Evolutionary conservation across 2,329 filamentous ascomycete genomes (phyloP).

Genomic region (Phaeoacremonium minimum): DNA sequence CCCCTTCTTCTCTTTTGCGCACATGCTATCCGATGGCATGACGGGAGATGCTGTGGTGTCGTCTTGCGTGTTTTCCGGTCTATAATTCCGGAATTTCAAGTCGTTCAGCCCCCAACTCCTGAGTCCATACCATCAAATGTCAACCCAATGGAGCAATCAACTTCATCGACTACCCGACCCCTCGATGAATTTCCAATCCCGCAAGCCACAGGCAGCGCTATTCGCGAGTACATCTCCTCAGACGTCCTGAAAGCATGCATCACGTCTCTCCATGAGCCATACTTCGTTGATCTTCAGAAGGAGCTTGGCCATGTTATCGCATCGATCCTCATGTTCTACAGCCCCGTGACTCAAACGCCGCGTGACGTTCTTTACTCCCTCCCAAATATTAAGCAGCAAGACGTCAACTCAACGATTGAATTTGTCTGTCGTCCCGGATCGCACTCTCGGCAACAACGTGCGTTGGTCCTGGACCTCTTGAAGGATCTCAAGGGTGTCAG

Average conservation of each 20-base stretch:
- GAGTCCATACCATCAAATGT: slow-evolving; percentile 12
- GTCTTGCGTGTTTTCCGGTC: slow-evolving; percentile 83
- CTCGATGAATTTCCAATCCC: slow-evolving; percentile 41
- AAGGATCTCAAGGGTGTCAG: slow-evolving; percentile 86
- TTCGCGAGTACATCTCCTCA: slow-evolving; percentile 84
- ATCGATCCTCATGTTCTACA: slow-evolving; percentile 75
- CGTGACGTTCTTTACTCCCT: slow-evolving; percentile 72
- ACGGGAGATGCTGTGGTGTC: slow-evolving; percentile 81
- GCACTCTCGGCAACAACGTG: slow-evolving; percentile 72
- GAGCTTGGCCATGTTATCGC: slow-evolving; percentile 87
- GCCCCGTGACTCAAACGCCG: slow-evolving; percentile 64
- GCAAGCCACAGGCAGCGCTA: slow-evolving; percentile 53
- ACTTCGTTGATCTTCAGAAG: slow-evolving; percentile 94
- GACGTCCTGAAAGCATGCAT: slow-evolving; percentile 89
- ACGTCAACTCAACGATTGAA: slow-evolving; percentile 61
- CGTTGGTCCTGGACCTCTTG: slow-evolving; percentile 77
- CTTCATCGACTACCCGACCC: neutral
- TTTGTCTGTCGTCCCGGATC: slow-evolving; percentile 54
- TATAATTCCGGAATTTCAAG: slow-evolving; percentile 77
- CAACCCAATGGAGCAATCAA: slow-evolving; percentile 5
- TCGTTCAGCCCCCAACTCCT: no score
- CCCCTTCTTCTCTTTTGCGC: slow-evolving; percentile 89
- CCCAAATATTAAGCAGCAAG: slow-evolving; percentile 67
- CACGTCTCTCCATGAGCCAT: slow-evolving; percentile 86
- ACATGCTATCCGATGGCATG: slow-evolving; percentile 83